Base-by-base conservation (phyloP, 345 rosid genomes). In the Aegle marmelos region DNA sequence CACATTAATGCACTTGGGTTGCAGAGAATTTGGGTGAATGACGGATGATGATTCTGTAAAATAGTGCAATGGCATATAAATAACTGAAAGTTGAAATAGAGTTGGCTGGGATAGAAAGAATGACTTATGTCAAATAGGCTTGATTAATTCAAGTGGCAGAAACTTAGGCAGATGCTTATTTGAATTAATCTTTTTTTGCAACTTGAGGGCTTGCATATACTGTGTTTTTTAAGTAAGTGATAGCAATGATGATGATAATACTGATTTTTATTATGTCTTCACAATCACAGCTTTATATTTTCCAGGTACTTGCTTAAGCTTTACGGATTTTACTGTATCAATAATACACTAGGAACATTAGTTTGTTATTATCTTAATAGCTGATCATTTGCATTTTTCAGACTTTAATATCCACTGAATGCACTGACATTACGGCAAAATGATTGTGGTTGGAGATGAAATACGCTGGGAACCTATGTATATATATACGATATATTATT, bases 111-210 rank as follows among this genome's bases (percentile, higher is more conserved):
- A 63, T 50, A 34, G 25, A 65, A 21, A 7, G 45, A 19, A 19
- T 7, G 69, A 34, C 14, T 21, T 33, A 6, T 17, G 22, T 22
- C 27, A 33, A 19, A 65, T 65, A 22, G 9, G 45, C 21, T 33
- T 13, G 45, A 64, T 10, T 41, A 41, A 41, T 41, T 41, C 48
- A 10, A 41, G 10, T 10, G 89, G 91, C 89, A 91, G 94, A 94
- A 91, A 89, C 70, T 75, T 36, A 68, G 89, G 91, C 90, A 91
- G 95, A 94, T 92, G 88, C 70, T 75, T 36, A 70, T 53, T 76
- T 39, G 36, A 24, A 9, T 30, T 63, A 16, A 48, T 76, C 48
- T 14, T 34, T 19, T 64, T 39, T 64, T 39, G 37, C 19, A 6
- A 6, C 27, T 69, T 30, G 2, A 17, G 14, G 16, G 31, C 37